Evolutionary conservation across 2,329 filamentous ascomycete genomes (phyloP).

Genomic region (Venturia aucupariae): DNA sequence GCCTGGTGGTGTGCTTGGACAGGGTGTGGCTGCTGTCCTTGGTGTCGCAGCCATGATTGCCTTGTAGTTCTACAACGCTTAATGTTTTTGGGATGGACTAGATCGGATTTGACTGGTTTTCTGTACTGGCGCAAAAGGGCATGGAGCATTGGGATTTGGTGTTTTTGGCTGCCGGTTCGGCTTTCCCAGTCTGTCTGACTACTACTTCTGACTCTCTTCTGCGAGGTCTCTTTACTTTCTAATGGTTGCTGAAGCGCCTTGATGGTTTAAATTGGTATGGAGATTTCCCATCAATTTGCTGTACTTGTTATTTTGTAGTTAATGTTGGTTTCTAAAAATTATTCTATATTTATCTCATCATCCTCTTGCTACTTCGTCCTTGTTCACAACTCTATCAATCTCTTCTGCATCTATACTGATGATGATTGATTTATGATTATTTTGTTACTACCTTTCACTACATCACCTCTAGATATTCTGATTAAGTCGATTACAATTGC

Average conservation of each 20-base stretch:
- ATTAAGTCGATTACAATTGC: not conserved
- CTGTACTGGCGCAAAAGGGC: not conserved
- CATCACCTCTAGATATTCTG: too few species aligned
- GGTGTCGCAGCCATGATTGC: conserved; percentile 4
- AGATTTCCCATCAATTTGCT: not conserved
- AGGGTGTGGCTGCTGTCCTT: not conserved
- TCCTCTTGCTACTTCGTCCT: not conserved
- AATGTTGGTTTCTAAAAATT: conserved; percentile 9
- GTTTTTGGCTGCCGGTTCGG: not conserved
- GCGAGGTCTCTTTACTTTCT: conserved; percentile 1
- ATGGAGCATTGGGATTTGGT: conserved; percentile 1
- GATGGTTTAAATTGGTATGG: not conserved
- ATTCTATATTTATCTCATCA: not conserved
- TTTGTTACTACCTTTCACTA: too few species aligned
- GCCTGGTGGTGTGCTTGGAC: conserved; percentile 7
- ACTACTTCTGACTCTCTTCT: not conserved
- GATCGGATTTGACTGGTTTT: not conserved
- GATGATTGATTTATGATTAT: too few species aligned
- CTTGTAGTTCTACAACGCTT: not conserved
- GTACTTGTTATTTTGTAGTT: not conserved
- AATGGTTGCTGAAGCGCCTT: not conserved
- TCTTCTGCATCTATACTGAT: too few species aligned
- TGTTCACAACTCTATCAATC: not conserved
- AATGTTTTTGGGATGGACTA: not conserved
- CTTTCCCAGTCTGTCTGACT: not conserved